Evolutionary conservation across 2,329 filamentous ascomycete species (phyloP).

Genomic region (Beauveria scarabaeidicola): DNA sequence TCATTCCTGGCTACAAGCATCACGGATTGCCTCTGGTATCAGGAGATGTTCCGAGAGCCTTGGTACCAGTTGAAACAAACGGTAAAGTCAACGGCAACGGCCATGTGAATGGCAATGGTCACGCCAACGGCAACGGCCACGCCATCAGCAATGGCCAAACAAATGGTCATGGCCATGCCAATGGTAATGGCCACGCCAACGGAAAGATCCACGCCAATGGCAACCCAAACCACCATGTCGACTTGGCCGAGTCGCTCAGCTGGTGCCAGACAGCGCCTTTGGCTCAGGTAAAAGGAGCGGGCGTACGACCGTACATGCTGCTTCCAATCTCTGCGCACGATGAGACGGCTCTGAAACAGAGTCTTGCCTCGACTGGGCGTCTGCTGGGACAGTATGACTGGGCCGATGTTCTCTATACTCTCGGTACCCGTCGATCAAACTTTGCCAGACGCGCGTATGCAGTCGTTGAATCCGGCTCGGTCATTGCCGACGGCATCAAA

Average conservation of each 20-base stretch:
- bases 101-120: background rate
- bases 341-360: background rate
- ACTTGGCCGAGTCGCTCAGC: too few species aligned
- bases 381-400: background rate
- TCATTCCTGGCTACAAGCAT: background rate
- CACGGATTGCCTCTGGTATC: background rate
- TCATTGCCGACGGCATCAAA: background rate
- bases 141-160: background rate
- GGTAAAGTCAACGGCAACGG: background rate
- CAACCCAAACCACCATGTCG: too few species aligned
- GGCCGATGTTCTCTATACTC: background rate
- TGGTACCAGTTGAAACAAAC: background rate
- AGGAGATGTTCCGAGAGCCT: background rate
- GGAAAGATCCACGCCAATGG: background rate
- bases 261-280: background rate
- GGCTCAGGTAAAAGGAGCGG: background rate
- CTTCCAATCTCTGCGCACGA: background rate
- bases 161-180: background rate
- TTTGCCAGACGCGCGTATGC: background rate
- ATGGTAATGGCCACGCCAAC: background rate
- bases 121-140: background rate
- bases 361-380: background rate
- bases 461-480: background rate
- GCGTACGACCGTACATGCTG: background rate
- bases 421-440: background rate